Base-by-base conservation (phyloP, 495 filamentous ascomycete species). In the Rusavskia elegans region DNA sequence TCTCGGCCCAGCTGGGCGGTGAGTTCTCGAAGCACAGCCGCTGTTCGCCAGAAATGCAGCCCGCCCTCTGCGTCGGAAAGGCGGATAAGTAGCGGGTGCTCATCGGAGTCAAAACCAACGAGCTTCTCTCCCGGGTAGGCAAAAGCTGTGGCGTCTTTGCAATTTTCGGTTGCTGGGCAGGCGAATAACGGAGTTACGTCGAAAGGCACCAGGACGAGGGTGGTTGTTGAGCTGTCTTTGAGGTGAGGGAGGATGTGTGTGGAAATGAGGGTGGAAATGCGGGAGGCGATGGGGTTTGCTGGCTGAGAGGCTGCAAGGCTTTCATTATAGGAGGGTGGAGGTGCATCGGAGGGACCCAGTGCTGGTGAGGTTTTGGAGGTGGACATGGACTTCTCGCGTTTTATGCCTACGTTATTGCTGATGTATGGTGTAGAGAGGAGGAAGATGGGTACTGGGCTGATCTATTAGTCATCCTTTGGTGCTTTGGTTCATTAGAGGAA, bases 181-280 rank as follows among this genome's bases (percentile, higher is more conserved):
- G 8, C 3, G 5, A 29, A 16, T 17, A 48, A 29, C 11, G 45
- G 27, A n/a, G 48, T 45, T 17, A 62, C 51, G 36, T 61, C 57
- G 17, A 59, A 59, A 4, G 64, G 65, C 13, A 68, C 49, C 1
- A 68, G 56, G n/a, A 66, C 48, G 38, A 64, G 57, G 6, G 59
- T 62, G 36, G 53, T 60, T 36, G 53, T 63, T 21, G 54, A 53
- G 5, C 60, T 38, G 16, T 58, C 37, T 23, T 49, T 37, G 17
- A 65, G 54, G 25, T 64, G 51, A 6, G 65, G 61, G n/a, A 53
- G 51, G 39, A 66, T 57, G 53, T 64, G 51, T 11, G 45, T 50
- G 2, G 52, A 49, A 3, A 63, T 30, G 3, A 67, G 49, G 39
- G 53, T 51, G 3, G 49, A 44, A 11, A 66, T 60, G 13, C 55